These are phyloP conservation scores for Fonsecaea nubica DNA, from an alignment of 2,329 filamentous ascomycete genomes.

Conservation along the genomic window DNA sequence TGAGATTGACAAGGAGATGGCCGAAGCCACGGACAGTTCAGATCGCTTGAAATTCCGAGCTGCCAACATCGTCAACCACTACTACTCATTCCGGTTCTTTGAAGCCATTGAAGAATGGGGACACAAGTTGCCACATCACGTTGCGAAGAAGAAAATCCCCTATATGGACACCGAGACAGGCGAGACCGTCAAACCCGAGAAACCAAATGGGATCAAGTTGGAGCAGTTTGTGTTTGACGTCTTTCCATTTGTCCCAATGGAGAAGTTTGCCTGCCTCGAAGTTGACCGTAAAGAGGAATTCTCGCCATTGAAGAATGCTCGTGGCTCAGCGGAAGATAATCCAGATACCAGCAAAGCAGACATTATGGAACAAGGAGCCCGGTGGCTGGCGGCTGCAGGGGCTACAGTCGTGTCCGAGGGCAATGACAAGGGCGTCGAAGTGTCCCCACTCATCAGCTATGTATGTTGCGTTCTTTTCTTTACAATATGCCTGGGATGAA, in stretches of 20 bases:
- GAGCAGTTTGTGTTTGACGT: conserved; percentile 99
- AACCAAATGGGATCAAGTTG: conserved; percentile 97
- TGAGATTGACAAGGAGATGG: conserved; percentile 88
- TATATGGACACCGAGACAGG: conserved; percentile 77
- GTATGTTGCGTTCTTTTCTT: conserved; percentile 64
- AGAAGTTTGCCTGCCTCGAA: conserved; percentile 94
- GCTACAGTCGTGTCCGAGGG: conserved; percentile 72
- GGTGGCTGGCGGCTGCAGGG: conserved; percentile 82
- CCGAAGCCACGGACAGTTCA: conserved; percentile 84
- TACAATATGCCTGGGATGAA: background rate
- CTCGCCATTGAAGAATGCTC: conserved; percentile 91
- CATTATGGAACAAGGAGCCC: conserved; percentile 86
- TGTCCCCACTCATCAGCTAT: conserved; percentile 93
- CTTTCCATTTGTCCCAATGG: conserved; percentile 84
- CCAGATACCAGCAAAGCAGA: conserved; percentile 90
- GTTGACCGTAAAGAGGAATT: conserved; percentile 98
- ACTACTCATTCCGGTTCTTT: conserved; percentile 94
- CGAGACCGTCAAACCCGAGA: conserved; percentile 84
- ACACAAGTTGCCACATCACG: conserved; percentile 87
- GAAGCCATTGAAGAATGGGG: conserved; percentile 88
- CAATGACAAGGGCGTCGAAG: conserved; percentile 75
- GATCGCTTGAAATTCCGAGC: conserved; percentile 92
- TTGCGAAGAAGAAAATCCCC: conserved; percentile 98
- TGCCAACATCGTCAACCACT: conserved; percentile 99
- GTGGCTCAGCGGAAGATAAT: conserved; percentile 87